Evolutionary conservation across 2,329 filamentous ascomycete genomes (phyloP).

Genomic region (Berkeleyomyces rouxiae): DNA sequence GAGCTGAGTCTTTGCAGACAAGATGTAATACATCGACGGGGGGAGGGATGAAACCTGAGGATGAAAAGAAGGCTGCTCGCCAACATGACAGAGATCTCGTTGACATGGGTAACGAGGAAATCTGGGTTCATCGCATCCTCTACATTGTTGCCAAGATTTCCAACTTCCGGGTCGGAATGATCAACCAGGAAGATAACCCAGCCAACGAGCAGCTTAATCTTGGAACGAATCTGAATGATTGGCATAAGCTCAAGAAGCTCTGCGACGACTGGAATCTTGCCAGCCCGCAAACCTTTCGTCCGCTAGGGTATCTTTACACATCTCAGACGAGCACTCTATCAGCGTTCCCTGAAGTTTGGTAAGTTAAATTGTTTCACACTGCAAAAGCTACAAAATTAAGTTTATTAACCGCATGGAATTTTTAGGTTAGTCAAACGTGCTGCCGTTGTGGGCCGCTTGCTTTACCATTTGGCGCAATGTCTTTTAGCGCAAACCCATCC

Average conservation of each 20-base stretch:
- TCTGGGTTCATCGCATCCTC: slow-evolving; percentile 78
- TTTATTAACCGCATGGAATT: background rate
- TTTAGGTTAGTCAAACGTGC: slow-evolving; percentile 63
- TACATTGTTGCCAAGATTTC: slow-evolving; percentile 77
- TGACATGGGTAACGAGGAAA: slow-evolving; percentile 47
- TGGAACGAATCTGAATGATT: slow-evolving; percentile 54
- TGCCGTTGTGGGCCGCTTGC: slow-evolving; percentile 65
- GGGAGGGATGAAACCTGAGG: slow-evolving; percentile 14
- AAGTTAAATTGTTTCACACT: slow-evolving; percentile 19
- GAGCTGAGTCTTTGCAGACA: background rate
- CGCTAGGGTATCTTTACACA: slow-evolving; percentile 59
- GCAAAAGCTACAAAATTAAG: too few relatives aligned
- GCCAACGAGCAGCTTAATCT: slow-evolving; percentile 43
- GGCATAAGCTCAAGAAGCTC: slow-evolving; percentile 62
- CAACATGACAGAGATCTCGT: slow-evolving; percentile 7
- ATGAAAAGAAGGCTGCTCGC: slow-evolving; percentile 31
- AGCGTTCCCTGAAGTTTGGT: slow-evolving; percentile 76
- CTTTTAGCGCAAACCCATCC: slow-evolving; percentile 70
- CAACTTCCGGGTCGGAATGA: slow-evolving; percentile 64
- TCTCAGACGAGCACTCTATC: slow-evolving; percentile 53
- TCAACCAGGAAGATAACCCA: slow-evolving; percentile 38
- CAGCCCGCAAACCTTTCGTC: slow-evolving; percentile 74
- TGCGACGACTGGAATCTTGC: slow-evolving; percentile 68
- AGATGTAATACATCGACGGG: background rate
- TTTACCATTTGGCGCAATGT: slow-evolving; percentile 78